These are phyloP conservation scores for Solanum boliviense DNA, from an alignment of 257 asterid species.

Conservation along the genomic window DNA sequence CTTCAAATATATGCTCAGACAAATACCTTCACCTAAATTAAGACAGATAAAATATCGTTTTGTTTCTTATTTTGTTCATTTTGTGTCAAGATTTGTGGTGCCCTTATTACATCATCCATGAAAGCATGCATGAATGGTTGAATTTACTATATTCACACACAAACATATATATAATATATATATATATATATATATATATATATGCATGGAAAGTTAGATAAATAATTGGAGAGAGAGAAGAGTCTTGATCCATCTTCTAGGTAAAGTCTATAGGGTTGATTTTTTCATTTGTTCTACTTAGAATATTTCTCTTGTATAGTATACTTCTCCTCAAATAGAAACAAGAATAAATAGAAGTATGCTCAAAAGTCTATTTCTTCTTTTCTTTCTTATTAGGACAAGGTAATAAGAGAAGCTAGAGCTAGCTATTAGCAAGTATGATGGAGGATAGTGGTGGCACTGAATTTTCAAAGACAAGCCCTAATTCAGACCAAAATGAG, in stretches of 20 bases:
- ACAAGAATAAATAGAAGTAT: not conserved
- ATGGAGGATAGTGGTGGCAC: conserved; percentile 42
- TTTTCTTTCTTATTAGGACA: not conserved
- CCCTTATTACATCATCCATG: not conserved
- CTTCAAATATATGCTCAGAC: not conserved
- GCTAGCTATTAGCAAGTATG: not conserved
- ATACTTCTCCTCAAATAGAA: not conserved
- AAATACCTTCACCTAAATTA: not conserved
- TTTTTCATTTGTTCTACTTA: conserved; percentile 13
- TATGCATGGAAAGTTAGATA: not conserved
- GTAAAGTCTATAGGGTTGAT: conserved; percentile 41
- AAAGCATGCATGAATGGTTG: not conserved
- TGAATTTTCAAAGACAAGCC: conserved; percentile 17
- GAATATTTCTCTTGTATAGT: not conserved
- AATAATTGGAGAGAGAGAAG: conserved; percentile 17
- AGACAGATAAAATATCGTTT: not conserved
- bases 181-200: not conserved
- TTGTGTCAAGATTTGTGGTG: not conserved
- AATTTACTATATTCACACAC: not conserved
- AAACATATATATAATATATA: not conserved
- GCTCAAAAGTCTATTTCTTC: not conserved
- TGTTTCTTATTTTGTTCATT: not conserved
- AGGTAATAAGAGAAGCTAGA: not conserved
- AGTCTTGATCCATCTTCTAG: conserved; percentile 28
- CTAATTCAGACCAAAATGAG: conserved; percentile 18